Base-by-base conservation (phyloP, 2,329 filamentous ascomycete genomes). In the Sclerotinia spermophila region DNA sequence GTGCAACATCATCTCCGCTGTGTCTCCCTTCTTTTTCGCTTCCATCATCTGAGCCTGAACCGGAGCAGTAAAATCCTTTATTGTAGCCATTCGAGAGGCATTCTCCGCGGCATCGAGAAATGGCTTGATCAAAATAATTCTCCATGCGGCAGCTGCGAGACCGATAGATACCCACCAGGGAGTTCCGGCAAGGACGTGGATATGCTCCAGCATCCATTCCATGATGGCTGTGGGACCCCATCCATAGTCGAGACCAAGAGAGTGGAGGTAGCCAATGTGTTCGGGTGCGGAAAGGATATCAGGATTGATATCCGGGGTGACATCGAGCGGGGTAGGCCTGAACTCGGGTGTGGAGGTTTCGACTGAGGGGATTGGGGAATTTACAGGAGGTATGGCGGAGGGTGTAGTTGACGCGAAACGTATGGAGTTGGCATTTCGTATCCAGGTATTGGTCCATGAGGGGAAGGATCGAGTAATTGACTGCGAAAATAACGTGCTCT, bases 161-260 rank as follows among this genome's bases (percentile, higher is more conserved):
- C 90, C 81, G 76, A 97, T 91, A 72, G 92, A 88, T 2, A 83
- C 89, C 85, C 92, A 94, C 96, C 96, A 98, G 19, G 93, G 92
- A 69, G 93, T 81, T 48, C 91, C 93, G 2, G 81, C 71, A 76
- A 86, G 90, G 72, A 97, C 84, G 81, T 99, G 93, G 55, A 96
- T 79, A 79, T 95, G 89, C 83, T 99, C 96, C 17, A 98, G 82
- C 3, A 87, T 33, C 85, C 86, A 94, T 82, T 97, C 86, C 80
- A 96, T 89, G 24, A 88, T 75, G 5, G 89, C 82, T 0, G 94
- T 92, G 7, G 92, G 88, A 24, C 95, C 95, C 83, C 84, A 94
- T 78, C 95, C 94, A 77, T 91, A 98, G 77, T 98, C 92, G 33
- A 99, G 83, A 5, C 96, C 96, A 17, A 98, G 84, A 10, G 88